Percentiles rank a stretch among this genome's conserved stretches.
These are phyloP conservation scores for Fonsecaea pedrosoi DNA, from an alignment of 2,329 filamentous ascomycete genomes.

Conservation along the genomic window DNA sequence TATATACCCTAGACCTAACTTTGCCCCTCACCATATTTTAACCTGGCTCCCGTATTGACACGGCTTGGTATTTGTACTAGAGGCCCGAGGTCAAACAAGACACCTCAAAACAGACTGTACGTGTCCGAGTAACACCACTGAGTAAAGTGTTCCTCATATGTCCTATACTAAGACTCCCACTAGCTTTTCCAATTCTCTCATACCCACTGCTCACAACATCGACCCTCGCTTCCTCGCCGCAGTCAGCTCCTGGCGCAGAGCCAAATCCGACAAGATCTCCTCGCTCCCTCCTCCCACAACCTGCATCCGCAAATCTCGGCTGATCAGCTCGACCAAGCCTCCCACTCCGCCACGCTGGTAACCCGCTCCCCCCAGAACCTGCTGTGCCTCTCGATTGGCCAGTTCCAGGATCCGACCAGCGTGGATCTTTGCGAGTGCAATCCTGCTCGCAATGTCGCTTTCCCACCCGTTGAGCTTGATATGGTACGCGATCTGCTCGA, in stretches of 20 bases:
- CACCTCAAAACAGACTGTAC: too few species aligned
- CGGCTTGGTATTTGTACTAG: too few species aligned
- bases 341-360: slow-evolving; percentile 73
- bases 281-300: slow-evolving; percentile 73
- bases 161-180: too few species aligned
- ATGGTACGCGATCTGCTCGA: neutral
- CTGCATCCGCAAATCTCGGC: slow-evolving; percentile 66
- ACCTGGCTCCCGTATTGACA: too few species aligned
- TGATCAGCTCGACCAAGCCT: slow-evolving; percentile 71
- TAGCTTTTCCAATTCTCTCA: too few species aligned
- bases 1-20: too few species aligned
- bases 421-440: slow-evolving; percentile 51
- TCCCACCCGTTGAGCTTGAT: neutral
- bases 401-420: slow-evolving; percentile 71
- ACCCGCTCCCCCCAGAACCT: slow-evolving; percentile 71
- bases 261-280: slow-evolving; percentile 74
- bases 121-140: too few species aligned
- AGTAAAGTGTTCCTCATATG: too few species aligned
- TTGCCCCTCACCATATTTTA: too few species aligned
- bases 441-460: neutral
- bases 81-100: too few species aligned
- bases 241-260: slow-evolving; percentile 66
- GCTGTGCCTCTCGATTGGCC: slow-evolving; percentile 64
- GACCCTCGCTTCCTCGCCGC: too few species aligned
- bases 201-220: neutral